Evolutionary conservation across 2,329 filamentous ascomycete genomes (phyloP).

Genomic region (Blumeria graminis): DNA sequence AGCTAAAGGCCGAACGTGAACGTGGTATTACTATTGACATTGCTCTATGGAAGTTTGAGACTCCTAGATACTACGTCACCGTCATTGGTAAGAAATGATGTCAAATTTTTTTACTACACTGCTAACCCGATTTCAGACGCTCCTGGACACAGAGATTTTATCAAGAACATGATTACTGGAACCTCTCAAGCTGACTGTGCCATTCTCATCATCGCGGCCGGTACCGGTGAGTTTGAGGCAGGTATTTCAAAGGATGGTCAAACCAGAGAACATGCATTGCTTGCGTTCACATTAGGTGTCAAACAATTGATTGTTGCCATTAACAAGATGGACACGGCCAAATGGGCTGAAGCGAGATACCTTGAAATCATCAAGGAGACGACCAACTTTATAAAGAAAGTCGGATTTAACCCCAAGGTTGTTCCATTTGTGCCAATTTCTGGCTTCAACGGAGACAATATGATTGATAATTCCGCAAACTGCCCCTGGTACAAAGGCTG

Average conservation of each 20-base stretch:
- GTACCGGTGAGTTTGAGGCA: slow-evolving; percentile 99
- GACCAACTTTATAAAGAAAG: slow-evolving; percentile 99
- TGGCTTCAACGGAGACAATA: slow-evolving; percentile 99
- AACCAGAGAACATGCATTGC: slow-evolving; percentile 99
- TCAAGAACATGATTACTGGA: slow-evolving; percentile 99
- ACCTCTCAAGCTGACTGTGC: slow-evolving; percentile 99
- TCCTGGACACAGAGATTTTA: slow-evolving; percentile 99
- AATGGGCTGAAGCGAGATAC: slow-evolving; percentile 93
- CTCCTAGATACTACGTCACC: slow-evolving; percentile 89
- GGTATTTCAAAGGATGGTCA: slow-evolving; percentile 99
- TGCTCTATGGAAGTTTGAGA: slow-evolving; percentile 99
- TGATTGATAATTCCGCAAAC: slow-evolving; percentile 75
- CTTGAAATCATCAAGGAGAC: slow-evolving; percentile 99
- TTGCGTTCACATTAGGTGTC: slow-evolving; percentile 99
- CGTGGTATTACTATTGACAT: slow-evolving; percentile 99
- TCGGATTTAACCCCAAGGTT: slow-evolving; percentile 98
- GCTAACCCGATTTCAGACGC: slow-evolving; percentile 36
- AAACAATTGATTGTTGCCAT: slow-evolving; percentile 99
- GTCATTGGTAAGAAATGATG: slow-evolving; percentile 50
- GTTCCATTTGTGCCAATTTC: slow-evolving; percentile 99
- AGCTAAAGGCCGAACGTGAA: slow-evolving; percentile 99
- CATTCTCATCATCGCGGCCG: slow-evolving; percentile 98
- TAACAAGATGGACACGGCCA: slow-evolving; percentile 99
- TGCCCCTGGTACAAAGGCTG: slow-evolving; percentile 99
- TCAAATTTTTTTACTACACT: slow-evolving; percentile 2